phyloP scores from a whole-genome alignment of 768 basidiomycete species.

The Boletellus ananiceps region DNA sequence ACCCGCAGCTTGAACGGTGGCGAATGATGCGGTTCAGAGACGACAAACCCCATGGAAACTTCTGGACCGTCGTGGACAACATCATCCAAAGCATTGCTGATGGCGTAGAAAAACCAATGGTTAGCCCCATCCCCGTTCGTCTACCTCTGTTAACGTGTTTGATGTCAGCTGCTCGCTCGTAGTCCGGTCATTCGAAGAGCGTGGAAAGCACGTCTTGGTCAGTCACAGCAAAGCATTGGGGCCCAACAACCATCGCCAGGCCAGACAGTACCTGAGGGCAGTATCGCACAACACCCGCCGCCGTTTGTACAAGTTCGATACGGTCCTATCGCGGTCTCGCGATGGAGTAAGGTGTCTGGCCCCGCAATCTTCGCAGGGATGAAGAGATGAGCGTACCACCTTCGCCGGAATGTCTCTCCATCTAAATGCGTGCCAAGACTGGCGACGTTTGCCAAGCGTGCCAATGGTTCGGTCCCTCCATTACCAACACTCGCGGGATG shows the following conservation, averaged over 20 bases:
- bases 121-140: slow-evolving; percentile 36
- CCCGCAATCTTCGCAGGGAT: slow-evolving; percentile 59
- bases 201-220: slow-evolving; percentile 65
- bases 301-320: slow-evolving; percentile 38
- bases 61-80: slow-evolving; percentile 74
- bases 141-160: slow-evolving; percentile 10
- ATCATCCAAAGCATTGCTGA: slow-evolving; percentile 90
- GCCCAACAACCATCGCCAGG: slow-evolving; percentile 18
- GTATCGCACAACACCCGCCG: slow-evolving; percentile 16
- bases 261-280: slow-evolving; percentile 20
- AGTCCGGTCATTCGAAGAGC: slow-evolving; percentile 60
- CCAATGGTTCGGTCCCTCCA: slow-evolving; percentile 1
- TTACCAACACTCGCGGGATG: background rate
- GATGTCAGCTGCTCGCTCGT: slow-evolving; percentile 60
- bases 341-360: slow-evolving; percentile 72
- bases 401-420: background rate
- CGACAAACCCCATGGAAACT: slow-evolving; percentile 93
- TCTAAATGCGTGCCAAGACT: slow-evolving; percentile 4
- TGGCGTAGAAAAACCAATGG: slow-evolving; percentile 86
- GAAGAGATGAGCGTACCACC: slow-evolving; percentile 45
- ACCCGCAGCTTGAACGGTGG: slow-evolving; percentile 62
- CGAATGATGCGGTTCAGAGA: slow-evolving; percentile 90
- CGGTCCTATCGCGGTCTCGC: slow-evolving; percentile 59
- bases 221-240: slow-evolving; percentile 26
- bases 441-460: slow-evolving; percentile 3